Base-by-base conservation (phyloP, 2,329 filamentous ascomycete species). In the Cercospora beticola region DNA sequence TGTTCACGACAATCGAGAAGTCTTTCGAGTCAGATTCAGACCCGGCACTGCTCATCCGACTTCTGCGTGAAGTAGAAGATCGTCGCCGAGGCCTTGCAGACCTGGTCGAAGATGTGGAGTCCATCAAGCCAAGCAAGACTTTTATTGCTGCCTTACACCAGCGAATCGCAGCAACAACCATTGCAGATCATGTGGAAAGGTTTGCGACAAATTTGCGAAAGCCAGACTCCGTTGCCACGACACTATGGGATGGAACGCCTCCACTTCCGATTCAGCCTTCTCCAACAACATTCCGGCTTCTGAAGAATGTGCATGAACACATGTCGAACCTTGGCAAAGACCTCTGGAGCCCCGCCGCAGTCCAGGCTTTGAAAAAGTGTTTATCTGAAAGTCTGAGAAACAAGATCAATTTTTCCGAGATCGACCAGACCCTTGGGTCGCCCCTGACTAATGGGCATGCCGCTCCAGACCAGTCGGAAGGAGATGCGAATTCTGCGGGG, bases 221-320 rank as follows among this genome's bases (percentile, higher is more conserved):
- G n/a, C 52, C 36, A 21, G 46, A 58, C 9, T 62, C 43, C 31
- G 63, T 58, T 8, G 89, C 90, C 6, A 85, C 89, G 62, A 84
- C 87, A 0, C 82, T 97, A 0, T 97, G 94, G 94, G 93, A 96
- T 77, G 92, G 92, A 0, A 83, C 87, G 43, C 91, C 92, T 0
- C 83, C 88, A 28, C 78, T 97, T 52, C 94, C 94, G 0, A 85
- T 88, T 5, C 92, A 95, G 75, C 93, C 93, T 0, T 94, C 92
- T 0, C 89, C 92, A 0, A 84, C 85, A 21, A 83, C 88, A 0
- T 97, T 97, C 76, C 87, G 86, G 68, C 89, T 96, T 65, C 76
- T 97, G 60, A 87, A 88, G 26, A 84, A 84, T 56, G 76, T 97
- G 30, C 86, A 87, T 4, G 81, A 82, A 58, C 83, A 85, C 5